A percentile compares a stretch with the other conserved stretches of the same genome.
Conservation (phyloP, 306 rosid species). For the Sicyos edulis region DNA sequence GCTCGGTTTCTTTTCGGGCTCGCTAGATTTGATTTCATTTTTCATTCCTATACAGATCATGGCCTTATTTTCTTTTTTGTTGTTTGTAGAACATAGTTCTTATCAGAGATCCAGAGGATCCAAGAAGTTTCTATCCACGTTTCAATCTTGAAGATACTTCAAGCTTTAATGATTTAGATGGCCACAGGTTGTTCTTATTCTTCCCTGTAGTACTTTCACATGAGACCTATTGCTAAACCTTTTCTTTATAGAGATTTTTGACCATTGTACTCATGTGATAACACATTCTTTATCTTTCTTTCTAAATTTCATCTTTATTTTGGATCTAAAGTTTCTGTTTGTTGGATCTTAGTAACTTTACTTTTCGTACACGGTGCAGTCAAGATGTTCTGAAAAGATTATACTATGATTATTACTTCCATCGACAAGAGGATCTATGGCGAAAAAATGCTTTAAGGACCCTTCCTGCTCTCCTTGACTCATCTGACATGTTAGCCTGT, state of each 20-base stretch:
- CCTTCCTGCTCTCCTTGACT: conserved; percentile 76
- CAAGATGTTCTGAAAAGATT: conserved; percentile 70
- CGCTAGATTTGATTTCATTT: no score
- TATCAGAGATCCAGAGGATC: conserved; percentile 76
- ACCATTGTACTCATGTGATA: not conserved
- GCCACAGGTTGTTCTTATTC: conserved; percentile 47
- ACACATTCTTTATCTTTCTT: not conserved
- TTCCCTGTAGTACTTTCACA: not conserved
- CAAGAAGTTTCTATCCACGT: conserved; percentile 78
- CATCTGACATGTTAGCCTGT: conserved; percentile 88
- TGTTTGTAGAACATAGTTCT: conserved; percentile 78
- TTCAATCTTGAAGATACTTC: conserved; percentile 90
- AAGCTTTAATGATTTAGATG: conserved; percentile 80
- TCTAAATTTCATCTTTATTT: not conserved
- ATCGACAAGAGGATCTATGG: conserved; percentile 96
- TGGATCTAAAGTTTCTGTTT: not conserved
- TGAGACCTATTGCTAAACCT: not conserved
- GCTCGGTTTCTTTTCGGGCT: not conserved
- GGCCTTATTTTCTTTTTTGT: no score
- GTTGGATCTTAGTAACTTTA: not conserved
- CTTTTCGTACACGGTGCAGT: conserved; percentile 40
- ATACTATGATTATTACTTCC: conserved; percentile 86
- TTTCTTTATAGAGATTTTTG: not conserved
- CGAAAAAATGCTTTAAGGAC: conserved; percentile 88
- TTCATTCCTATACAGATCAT: no score